Base-by-base conservation (phyloP, 371 early-diverging fungal species). In the Batkoa obscura region DNA sequence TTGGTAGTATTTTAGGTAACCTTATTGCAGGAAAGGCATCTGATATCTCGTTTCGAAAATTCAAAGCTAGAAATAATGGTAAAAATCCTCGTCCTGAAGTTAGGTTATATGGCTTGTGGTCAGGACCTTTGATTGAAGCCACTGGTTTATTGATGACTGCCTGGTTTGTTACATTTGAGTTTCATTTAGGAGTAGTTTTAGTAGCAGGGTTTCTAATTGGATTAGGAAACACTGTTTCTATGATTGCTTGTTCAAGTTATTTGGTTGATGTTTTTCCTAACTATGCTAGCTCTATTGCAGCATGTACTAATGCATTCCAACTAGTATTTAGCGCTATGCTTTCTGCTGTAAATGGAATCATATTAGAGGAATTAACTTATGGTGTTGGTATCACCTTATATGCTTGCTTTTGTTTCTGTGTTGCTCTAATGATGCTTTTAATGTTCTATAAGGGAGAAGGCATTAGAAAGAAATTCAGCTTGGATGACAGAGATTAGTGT, bases 1-100 rank as follows among this genome's bases (percentile, higher is more conserved):
- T 65, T 12, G 72, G 72, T 15, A 72, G 71, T 58, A 67, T 69
- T 0, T 3, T 72, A 3, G 74, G 74, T 9, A 69, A 72, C 1
- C 55, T 67, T 15, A 13, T 68, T 23, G 69, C 69, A 0, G 74
- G 74, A 0, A 62, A 62, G 30, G 56, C 64, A 8, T 58, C 72
- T 9, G 74, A 74, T 46, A 59, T 62, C 48, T 36, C 30, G n/a
- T 3, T 34, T 8, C n/a, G n/a, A 10, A 53, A 10, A 1, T 5
- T 6, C 6, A 8, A 12, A 48, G 39, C 5, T 8, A 5, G 5
- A 17, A 3, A 2, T 6, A 30, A 31, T 6, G 31, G 13, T 6
- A 36, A 23, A 17, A 39, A 49, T 3, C 57, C 57, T 4, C 48
- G 32, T 13, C 59, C 68, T 12, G 72, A 72, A 59, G 39, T 56